Evolutionary conservation across 83 land plant species (phyloP).

Genomic region (Diphasiastrum complanatum): DNA sequence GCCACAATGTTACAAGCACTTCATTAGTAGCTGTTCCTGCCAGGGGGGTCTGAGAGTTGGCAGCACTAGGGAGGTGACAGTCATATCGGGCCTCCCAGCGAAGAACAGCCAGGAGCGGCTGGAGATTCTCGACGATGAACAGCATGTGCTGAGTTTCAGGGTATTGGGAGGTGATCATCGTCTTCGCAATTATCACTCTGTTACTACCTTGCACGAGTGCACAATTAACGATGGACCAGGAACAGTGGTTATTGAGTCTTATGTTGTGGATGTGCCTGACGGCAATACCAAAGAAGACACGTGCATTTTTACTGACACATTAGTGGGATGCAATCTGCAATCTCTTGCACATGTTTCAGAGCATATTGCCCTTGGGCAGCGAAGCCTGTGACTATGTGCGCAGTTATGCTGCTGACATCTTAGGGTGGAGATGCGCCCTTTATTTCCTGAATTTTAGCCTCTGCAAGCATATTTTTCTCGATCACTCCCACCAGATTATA

Average conservation of each 20-base stretch:
- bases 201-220: slow-evolving; percentile 6
- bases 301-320: slow-evolving; percentile 5
- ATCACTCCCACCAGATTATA: too few species aligned
- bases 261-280: slow-evolving; percentile 14
- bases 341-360: slow-evolving; percentile 6
- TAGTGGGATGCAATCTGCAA: slow-evolving; percentile 9
- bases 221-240: background rate
- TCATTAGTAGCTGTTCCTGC: too few species aligned
- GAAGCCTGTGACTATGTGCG: too few species aligned
- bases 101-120: background rate
- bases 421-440: too few species aligned
- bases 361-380: too few species aligned
- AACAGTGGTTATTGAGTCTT: slow-evolving; percentile 13
- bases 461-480: too few species aligned
- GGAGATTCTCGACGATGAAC: slow-evolving; percentile 9
- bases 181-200: slow-evolving; percentile 6
- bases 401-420: too few species aligned
- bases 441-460: too few species aligned
- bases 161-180: slow-evolving; percentile 3
- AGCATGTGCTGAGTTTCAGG: slow-evolving; percentile 3
- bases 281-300: slow-evolving; percentile 14
- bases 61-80: too few species aligned
- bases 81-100: slow-evolving; percentile 9
- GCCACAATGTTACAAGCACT: too few species aligned
- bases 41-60: too few species aligned